phyloP scores from a whole-genome alignment of 2,329 filamentous ascomycete species.

The Trichoderma polysporum region DNA sequence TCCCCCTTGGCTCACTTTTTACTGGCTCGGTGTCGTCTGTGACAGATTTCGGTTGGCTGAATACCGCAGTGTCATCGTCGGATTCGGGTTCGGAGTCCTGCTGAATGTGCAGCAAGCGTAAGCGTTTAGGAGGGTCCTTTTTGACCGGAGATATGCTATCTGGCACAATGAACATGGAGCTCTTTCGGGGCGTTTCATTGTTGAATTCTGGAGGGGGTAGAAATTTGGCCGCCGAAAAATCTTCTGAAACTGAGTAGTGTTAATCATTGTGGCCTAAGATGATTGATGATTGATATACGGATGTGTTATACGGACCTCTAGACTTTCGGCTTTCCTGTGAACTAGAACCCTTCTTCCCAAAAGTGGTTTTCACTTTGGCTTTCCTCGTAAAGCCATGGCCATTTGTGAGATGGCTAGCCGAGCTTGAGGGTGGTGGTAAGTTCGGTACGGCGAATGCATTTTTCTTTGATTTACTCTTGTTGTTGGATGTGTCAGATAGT shows the following conservation, averaged over 20 bases:
- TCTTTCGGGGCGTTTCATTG: slow-evolving; percentile 6
- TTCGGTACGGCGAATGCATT: background rate
- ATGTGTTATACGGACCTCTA: slow-evolving; percentile 2
- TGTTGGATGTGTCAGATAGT: slow-evolving; percentile 6
- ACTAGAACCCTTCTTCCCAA: slow-evolving; percentile 26
- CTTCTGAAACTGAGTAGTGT: background rate
- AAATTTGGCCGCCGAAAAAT: background rate
- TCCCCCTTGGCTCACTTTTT: background rate
- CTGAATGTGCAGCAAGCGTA: background rate
- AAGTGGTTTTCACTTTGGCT: slow-evolving; percentile 27
- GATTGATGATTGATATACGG: background rate
- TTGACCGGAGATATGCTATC: slow-evolving; percentile 5
- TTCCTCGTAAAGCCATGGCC: slow-evolving; percentile 29
- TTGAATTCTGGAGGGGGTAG: background rate
- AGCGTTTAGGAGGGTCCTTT: background rate
- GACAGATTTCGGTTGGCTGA: background rate
- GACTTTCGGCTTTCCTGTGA: slow-evolving; percentile 25
- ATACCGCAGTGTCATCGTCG: background rate
- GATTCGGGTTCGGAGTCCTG: background rate
- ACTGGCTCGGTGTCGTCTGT: background rate
- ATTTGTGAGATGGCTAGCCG: slow-evolving; percentile 28
- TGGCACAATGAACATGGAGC: slow-evolving; percentile 5
- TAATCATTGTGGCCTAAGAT: background rate
- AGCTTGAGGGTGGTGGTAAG: slow-evolving; percentile 18
- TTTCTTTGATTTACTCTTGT: slow-evolving; percentile 18